phyloP scores from a whole-genome alignment of 2,329 filamentous ascomycete species.

The Nigrospora sphaerica region DNA sequence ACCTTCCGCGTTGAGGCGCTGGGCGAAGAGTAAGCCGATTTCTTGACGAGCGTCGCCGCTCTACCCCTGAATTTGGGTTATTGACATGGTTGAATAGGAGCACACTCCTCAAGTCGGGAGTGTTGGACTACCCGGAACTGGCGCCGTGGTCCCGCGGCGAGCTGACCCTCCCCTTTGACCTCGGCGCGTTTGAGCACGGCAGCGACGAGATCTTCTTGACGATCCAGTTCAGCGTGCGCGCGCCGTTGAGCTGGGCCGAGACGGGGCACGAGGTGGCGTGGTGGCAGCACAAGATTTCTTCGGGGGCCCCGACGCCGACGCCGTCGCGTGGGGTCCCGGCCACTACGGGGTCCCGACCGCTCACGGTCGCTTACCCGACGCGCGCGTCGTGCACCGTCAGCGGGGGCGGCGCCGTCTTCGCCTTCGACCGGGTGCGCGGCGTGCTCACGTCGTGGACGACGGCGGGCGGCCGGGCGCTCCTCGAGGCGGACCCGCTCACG shows the following conservation, averaged over 20 bases:
- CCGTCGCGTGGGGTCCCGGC: constrained; percentile 7
- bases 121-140: constrained; percentile 32
- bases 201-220: constrained; percentile 36
- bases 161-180: constrained; percentile 22
- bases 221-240: constrained; percentile 34
- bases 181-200: constrained; percentile 16
- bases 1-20: constrained; percentile 37
- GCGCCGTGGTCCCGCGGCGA: constrained; percentile 27
- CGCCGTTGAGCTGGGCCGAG: constrained; percentile 41
- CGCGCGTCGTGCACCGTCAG: constrained; percentile 18
- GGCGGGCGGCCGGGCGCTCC: constrained; percentile 20
- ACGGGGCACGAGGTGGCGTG: constrained; percentile 48
- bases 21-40: constrained; percentile 28
- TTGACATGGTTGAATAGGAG: constrained; percentile 6
- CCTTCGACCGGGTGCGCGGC: constrained; percentile 38
- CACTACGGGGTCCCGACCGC: not conserved
- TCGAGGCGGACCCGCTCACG: constrained; percentile 26
- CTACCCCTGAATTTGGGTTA: not conserved
- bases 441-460: constrained; percentile 33
- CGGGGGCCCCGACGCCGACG: constrained; percentile 7
- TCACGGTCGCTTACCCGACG: constrained; percentile 8
- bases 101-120: constrained; percentile 23
- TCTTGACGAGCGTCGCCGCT: not conserved
- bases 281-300: constrained; percentile 37
- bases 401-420: constrained; percentile 27